Base-by-base conservation (phyloP, 768 basidiomycete species). In the Boletus rubroflammeus region DNA sequence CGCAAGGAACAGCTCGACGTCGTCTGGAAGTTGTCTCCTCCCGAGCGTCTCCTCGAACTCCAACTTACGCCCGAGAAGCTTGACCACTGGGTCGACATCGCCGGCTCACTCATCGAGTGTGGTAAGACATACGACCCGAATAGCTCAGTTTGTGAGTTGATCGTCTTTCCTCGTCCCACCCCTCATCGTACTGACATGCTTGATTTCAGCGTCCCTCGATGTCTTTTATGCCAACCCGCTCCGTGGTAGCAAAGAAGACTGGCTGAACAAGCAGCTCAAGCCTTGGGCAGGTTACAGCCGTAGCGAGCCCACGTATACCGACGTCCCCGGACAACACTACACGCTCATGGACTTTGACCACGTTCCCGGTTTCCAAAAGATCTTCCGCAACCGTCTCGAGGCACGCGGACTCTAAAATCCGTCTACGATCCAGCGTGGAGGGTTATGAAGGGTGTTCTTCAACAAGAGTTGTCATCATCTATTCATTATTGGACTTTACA, bases 281-380 rank as follows among this genome's bases (percentile, higher is more conserved):
- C 63, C 63, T 7, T 70, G 68, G 67, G 39, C 6, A 13, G 63
- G 13, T 0, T 67, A 60, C 61, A 54, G 66, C 34, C 65, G 67
- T 2, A 11, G 47, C 34, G 61, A 70, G 51, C 53, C 66, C 2
- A 11, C 53, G 13, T 68, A 55, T 5, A 68, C 54, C 0, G 67
- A 68, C 17, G 67, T 68, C 3, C 67, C 67, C 0, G 67, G 67
- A n/a, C 61, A 65, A 14, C 67, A 68, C 46, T 68, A 67, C 43
- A 70, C 67, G 2, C 57, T 68, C 17, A 70, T 68, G 68, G 67
- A 68, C 55, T 61, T 65, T 41, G 68, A 70, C 47, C 66, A 68
- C 36, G 68, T 69, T 4, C 65, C 66, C 1, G 58, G 54, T 0
- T 69, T 67, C 58, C 66, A 67, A 51, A 67, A 65, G 54, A 59